phyloP scores from a whole-genome alignment of 2,329 filamentous ascomycete species.

The Aspergillus hortae region DNA sequence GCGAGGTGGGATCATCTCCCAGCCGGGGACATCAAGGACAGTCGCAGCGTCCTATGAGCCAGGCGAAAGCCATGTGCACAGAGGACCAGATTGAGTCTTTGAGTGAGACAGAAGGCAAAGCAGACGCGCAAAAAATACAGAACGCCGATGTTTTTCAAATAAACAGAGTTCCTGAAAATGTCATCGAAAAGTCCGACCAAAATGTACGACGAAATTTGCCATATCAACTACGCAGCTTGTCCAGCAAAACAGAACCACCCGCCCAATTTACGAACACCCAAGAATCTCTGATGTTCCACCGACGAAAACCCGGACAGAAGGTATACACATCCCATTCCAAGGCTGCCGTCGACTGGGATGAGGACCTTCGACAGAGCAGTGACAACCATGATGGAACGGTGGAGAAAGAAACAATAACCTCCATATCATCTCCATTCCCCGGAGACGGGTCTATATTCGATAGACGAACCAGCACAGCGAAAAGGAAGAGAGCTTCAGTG shows the following conservation, averaged over 20 bases:
- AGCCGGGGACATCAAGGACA: too few species aligned
- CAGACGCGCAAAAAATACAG: too few species aligned
- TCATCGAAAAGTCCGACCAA: neutral
- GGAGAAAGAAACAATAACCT: slow-evolving; percentile 7
- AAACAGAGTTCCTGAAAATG: neutral
- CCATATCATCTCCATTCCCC: slow-evolving; percentile 14
- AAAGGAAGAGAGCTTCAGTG: neutral
- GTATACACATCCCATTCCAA: slow-evolving; percentile 14
- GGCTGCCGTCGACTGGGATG: slow-evolving; percentile 27
- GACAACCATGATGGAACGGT: slow-evolving; percentile 7
- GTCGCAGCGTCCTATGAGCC: too few species aligned
- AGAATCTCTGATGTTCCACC: slow-evolving; percentile 14
- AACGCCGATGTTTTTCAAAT: neutral
- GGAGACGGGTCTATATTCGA: slow-evolving; percentile 2
- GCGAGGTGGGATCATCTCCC: too few species aligned
- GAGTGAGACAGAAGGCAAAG: too few species aligned
- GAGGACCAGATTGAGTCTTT: too few species aligned
- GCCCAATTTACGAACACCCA: slow-evolving; percentile 11
- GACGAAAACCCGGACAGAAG: slow-evolving; percentile 15
- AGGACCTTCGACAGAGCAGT: slow-evolving; percentile 27
- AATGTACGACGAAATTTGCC: neutral
- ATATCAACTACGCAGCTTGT: neutral
- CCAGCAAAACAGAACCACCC: neutral
- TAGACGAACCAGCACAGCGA: neutral
- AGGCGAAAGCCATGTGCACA: too few species aligned